These are phyloP conservation scores for Plantago elongata DNA, from an alignment of 257 asterid species.

Conservation along the genomic window DNA sequence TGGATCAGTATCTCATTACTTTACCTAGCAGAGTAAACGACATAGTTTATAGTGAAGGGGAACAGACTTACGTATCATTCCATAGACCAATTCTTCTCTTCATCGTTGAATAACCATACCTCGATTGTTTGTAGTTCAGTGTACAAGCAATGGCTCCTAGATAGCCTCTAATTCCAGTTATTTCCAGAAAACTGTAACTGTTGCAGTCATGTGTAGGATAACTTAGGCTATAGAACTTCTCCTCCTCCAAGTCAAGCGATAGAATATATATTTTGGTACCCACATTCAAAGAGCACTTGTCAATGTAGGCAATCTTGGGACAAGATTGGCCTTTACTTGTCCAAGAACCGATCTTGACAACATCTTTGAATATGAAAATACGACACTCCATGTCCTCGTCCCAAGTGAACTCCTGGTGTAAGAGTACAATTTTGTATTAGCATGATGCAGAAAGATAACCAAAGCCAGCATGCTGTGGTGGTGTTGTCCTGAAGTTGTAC, in stretches of 20 bases:
- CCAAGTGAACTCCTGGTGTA: too few relatives aligned
- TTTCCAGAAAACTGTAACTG: background rate
- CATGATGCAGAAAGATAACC: constrained; percentile 4
- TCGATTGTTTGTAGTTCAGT: background rate
- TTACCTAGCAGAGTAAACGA: background rate
- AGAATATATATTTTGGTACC: background rate
- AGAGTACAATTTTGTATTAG: constrained; percentile 6
- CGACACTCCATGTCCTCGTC: too few relatives aligned
- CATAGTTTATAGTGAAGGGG: background rate
- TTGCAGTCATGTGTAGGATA: constrained; percentile 6
- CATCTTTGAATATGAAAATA: too few relatives aligned
- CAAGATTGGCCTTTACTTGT: too few relatives aligned
- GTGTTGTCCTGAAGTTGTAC: background rate
- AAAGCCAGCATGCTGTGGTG: background rate
- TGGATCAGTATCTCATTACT: background rate
- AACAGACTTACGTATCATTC: background rate
- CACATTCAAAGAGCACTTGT: too few relatives aligned
- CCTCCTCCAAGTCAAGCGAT: constrained; percentile 3
- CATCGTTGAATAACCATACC: background rate
- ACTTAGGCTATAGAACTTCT: constrained; percentile 9
- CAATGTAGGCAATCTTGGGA: too few relatives aligned
- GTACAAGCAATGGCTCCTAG: background rate
- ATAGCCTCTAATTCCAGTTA: background rate
- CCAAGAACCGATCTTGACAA: too few relatives aligned
- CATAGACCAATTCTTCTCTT: background rate